Base-by-base conservation (phyloP, 192 early-diverging fungal genomes). In the Umbelopsis sp. region DNA sequence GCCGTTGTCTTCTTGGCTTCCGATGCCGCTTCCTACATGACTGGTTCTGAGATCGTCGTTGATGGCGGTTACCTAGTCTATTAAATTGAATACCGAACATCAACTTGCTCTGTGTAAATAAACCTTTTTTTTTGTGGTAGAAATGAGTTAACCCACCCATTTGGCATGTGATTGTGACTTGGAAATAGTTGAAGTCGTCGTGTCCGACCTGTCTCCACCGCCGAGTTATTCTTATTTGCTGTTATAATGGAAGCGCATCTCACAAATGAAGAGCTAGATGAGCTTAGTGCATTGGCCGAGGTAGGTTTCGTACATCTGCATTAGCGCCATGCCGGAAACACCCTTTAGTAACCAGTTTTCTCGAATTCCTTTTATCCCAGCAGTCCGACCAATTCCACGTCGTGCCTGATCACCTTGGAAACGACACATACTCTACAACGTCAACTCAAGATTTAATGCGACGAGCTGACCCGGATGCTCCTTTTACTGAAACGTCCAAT, bases 11-110 rank as follows among this genome's bases (percentile, higher is more conserved):
- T 86, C 72, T 75, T 93, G 70, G 86, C 86, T 22, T 87, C 84
- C 1, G 89, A 88, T 54, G 90, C 87, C 16, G 86, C 79, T 34
- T 71, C 82, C 10, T 91, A 74, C 70, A 80, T 92, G 9, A 90
- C 88, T 20, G 88, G 77, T 3, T 50, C 72, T 17, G 77, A 78
- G n/a, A 56, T 78, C 34, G 26, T 78, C 16, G 77, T 78, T 32
- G 77, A 78, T 45, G 77, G 77, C 44, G 77, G 77, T 2, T 78
- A 78, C 24, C 73, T 73, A 11, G 70, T 66, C 7, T 77, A 71
- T 52, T 77, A 66, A 66, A 53, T 25, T 59, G 51, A 52, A 53
- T 25, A 25, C 22, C 52, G 22, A 53, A 53, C 26, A 10, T 53
- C 26, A 26, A 26, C 8, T 22, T 25, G 12, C 14, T 22, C 24